A percentile compares a stretch with the other conserved stretches of the same genome.
Conservation (phyloP, 83 land plant species). For the Thuja plicata region DNA sequence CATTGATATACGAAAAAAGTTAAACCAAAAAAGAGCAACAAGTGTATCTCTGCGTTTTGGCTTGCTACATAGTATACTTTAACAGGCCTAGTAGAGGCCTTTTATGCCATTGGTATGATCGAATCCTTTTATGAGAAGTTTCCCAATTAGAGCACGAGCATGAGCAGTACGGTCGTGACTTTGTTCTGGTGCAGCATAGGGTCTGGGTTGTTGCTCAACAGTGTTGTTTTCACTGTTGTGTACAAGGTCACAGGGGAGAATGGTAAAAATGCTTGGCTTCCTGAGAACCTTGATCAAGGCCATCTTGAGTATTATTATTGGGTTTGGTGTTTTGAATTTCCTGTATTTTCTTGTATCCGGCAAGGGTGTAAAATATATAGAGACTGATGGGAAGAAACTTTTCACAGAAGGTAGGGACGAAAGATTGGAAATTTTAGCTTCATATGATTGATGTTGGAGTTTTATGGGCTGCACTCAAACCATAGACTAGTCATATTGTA, state of each 20-base stretch:
- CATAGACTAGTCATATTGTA: too few relatives aligned
- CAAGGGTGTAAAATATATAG: too few relatives aligned
- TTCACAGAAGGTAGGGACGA: too few relatives aligned
- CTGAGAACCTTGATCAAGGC: constrained; percentile 57
- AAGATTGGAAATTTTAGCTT: too few relatives aligned
- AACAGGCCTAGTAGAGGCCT: constrained; percentile 67
- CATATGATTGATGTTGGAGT: too few relatives aligned
- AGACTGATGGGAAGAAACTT: too few relatives aligned
- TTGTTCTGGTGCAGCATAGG: constrained; percentile 51
- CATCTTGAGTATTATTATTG: constrained; percentile 69
- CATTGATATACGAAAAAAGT: constrained; percentile 48
- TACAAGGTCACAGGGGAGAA: too few relatives aligned
- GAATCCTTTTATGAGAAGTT: constrained; percentile 83
- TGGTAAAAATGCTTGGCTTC: constrained; percentile 41
- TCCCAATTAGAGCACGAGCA: constrained; percentile 78
- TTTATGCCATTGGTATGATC: constrained; percentile 63
- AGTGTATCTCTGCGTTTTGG: constrained; percentile 52
- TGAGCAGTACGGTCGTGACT: constrained; percentile 65
- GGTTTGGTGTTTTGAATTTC: constrained; percentile 51
- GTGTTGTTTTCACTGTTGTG: too few relatives aligned
- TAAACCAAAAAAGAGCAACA: too few relatives aligned
- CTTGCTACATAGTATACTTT: constrained; percentile 67
- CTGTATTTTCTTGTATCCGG: constrained; percentile 44
- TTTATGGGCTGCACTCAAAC: too few relatives aligned
- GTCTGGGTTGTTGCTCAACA: constrained; percentile 59